Evolutionary conservation across 805 yeast genomes (phyloP).

Genomic region (Priceomyces carsonii): DNA sequence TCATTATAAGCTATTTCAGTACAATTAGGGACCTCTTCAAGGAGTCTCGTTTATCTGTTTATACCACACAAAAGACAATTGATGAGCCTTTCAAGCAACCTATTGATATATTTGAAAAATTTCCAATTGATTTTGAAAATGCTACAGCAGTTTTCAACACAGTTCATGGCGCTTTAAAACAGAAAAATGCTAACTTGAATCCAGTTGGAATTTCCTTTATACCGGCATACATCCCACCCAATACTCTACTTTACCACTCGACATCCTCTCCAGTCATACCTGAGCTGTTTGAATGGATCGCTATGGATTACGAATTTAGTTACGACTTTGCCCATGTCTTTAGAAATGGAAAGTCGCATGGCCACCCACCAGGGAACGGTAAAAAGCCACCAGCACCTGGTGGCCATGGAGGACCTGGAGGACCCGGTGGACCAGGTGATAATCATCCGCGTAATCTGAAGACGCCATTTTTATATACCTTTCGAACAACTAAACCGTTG

Average conservation of each 20-base stretch:
- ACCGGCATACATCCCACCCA: slow-evolving; percentile 62
- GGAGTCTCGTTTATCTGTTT: too few species aligned
- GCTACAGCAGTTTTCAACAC: slow-evolving; percentile 60
- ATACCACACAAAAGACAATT: too few species aligned
- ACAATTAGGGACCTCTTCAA: too few species aligned
- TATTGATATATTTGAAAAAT: slow-evolving; percentile 27
- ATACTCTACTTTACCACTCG: slow-evolving; percentile 58
- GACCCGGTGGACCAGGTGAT: slow-evolving; percentile 10
- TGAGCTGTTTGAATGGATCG: slow-evolving; percentile 57
- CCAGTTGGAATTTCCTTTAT: slow-evolving; percentile 60
- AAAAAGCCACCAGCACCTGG: too few species aligned
- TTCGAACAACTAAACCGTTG: slow-evolving; percentile 48
- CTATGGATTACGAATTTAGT: slow-evolving; percentile 64
- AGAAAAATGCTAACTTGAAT: slow-evolving; percentile 49
- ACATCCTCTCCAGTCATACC: slow-evolving; percentile 46
- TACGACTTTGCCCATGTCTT: slow-evolving; percentile 42
- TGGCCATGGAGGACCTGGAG: slow-evolving; percentile 2
- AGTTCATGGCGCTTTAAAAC: slow-evolving; percentile 52
- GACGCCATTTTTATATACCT: slow-evolving; percentile 39
- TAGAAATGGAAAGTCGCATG: slow-evolving; percentile 1
- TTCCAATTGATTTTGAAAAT: slow-evolving; percentile 56
- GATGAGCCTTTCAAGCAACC: not conserved
- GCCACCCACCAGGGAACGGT: too few species aligned
- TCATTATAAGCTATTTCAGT: too few species aligned
- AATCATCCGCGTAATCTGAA: slow-evolving; percentile 4